These are phyloP conservation scores for Nigrospora oryzae DNA, from an alignment of 2,329 filamentous ascomycete genomes.

Conservation along the genomic window DNA sequence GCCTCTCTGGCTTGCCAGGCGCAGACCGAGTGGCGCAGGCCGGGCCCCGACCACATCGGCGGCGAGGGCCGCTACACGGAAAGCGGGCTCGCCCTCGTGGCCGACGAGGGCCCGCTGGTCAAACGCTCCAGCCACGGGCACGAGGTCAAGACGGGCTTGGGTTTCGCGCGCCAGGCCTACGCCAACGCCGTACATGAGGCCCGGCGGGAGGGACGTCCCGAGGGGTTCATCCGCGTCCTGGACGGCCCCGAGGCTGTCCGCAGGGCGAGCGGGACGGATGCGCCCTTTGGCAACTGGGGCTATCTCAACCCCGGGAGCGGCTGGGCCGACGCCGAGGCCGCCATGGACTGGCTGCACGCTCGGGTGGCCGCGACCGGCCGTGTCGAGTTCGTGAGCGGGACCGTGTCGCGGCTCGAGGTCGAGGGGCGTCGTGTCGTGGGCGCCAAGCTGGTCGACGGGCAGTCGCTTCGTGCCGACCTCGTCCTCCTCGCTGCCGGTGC, in stretches of 20 bases:
- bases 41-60: conserved; percentile 44
- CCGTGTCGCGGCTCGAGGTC: conserved; percentile 33
- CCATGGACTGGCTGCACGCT: conserved; percentile 55
- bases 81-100: conserved; percentile 58
- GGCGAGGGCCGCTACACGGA: conserved; percentile 62
- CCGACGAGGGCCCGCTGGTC: conserved; percentile 29
- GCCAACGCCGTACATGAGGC: conserved; percentile 50
- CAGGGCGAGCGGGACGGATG: conserved; percentile 35
- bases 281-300: conserved; percentile 52
- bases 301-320: conserved; percentile 69
- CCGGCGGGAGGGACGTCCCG: conserved; percentile 24
- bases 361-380: conserved; percentile 45
- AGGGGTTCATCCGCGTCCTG: conserved; percentile 33
- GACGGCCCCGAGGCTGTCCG: conserved; percentile 35
- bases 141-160: conserved; percentile 36
- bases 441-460: conserved; percentile 42
- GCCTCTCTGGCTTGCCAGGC: conserved; percentile 64
- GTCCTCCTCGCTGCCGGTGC: conserved; percentile 78
- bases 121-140: conserved; percentile 15
- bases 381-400: conserved; percentile 45
- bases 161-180: conserved; percentile 53
- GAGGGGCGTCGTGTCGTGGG: conserved; percentile 41
- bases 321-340: conserved; percentile 71
- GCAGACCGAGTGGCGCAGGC: conserved; percentile 59
- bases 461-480: conserved; percentile 54